phyloP scores from a whole-genome alignment of 306 rosid genomes.

The Quillaja saponaria region DNA sequence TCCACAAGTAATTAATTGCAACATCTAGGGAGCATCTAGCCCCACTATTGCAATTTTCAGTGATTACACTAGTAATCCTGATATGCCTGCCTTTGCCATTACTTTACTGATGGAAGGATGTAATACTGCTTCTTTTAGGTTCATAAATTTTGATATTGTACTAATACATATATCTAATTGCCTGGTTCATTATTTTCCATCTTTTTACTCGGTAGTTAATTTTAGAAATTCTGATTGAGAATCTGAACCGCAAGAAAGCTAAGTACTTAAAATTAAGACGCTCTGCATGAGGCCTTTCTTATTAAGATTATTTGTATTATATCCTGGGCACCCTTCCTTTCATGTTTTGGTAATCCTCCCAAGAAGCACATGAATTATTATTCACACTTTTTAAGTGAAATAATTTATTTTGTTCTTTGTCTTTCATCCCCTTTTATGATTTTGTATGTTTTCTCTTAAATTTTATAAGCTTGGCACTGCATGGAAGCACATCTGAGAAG shows the following conservation, averaged over 20 bases:
- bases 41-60: background rate
- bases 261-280: background rate
- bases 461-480: conserved; percentile 32
- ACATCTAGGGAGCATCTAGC: background rate
- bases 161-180: no score
- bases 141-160: no score
- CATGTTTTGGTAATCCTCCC: no score
- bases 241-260: conserved; percentile 18
- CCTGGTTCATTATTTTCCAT: background rate
- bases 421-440: conserved; percentile 1
- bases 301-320: no score
- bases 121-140: no score
- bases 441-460: conserved; percentile 29
- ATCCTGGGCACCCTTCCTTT: no score
- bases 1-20: background rate
- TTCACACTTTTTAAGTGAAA: background rate
- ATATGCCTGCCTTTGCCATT: background rate
- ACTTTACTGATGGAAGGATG: background rate
- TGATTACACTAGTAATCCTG: conserved; percentile 6
- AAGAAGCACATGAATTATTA: no score
- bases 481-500: conserved; percentile 19
- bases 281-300: no score
- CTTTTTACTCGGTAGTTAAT: background rate
- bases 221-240: conserved; percentile 18
- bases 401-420: background rate